Evolutionary conservation across 345 rosid genomes (phyloP), one percentile per base, ranked within the genome.

Genomic region (Sisymbrium altissimum): DNA sequence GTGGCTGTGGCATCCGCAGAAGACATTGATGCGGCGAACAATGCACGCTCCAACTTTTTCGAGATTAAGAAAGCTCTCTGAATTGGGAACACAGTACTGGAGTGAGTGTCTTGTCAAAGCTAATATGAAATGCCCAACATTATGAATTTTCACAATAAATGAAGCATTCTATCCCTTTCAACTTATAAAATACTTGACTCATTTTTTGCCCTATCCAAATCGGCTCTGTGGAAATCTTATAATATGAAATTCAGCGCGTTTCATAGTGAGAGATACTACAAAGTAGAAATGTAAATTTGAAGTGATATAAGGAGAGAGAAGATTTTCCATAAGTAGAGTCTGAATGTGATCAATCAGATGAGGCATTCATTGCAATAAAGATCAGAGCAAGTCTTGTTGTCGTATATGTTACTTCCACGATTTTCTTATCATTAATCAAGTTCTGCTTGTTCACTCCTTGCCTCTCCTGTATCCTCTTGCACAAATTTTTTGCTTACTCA

Each of bases 1-100:
- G 98, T 91, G 1, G 93, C 86, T 1, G 98, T 93, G 68, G 95
- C 95, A 48, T 93, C 96, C 15, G 87, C 83, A 1, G 90, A 87
- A 12, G 96, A 91, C 54, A 81, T 91, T 30, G 91, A 86, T 4
- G 82, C 87, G 19, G 94, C 96, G 1, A 79, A 93, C 88, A 83
- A 68, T 54, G 94, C 85, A 59, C 80, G 84, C 2, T n/a, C 84
- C 1, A 68, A 68, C 79, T 89, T 77, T 75, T 93, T 93, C 64
- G 80, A 83, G 78, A 90, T 86, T 58, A 91, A 84, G 84, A 87
- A 81, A 71, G 89, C 85, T 64, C 93, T 92, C 40, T 92, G 79
- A 76, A 8, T 25, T 29, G 33, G 23, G 17, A 46, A 23, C 25
- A 23, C 25, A 3, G 3, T 23, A 21, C 48, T 18, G 54, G 25